Base-by-base conservation (phyloP, 176 grass and related monocot genomes). In the Hsuehochloa calcarea region DNA sequence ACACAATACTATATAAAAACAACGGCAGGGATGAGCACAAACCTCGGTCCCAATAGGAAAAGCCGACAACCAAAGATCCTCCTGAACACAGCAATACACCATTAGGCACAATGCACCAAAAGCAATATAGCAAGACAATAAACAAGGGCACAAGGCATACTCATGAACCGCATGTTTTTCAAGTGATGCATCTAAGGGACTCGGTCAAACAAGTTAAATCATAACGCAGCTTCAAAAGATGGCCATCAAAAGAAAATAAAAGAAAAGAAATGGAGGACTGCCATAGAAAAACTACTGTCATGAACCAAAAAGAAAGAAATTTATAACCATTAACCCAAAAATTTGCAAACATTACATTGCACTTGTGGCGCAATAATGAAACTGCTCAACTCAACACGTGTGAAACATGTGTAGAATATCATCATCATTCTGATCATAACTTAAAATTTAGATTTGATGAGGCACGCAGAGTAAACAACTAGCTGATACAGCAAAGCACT, bases 21-120 rank as follows among this genome's bases (percentile, higher is more conserved):
- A 75, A 67, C 8, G 14, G 5, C 31, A 52, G 23, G 62, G 15
- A 84, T 54, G 39, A 22, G 9, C 19, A 85, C 81, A 83, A 72
- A 96, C 94, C 91, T 96, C 91, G 5, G 91, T 96, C 38, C 91
- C 94, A 19, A 93, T 59, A 58, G 91, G 91, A 79, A 96, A 96
- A 29, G 89, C 91, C 0, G 89, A 77, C 51, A 88, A 11, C 91
- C 94, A 96, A 35, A 96, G 81, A 81, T 96, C 94, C 84, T 96
- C 91, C 94, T 96, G 80, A 65, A 80, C 12, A 86, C 0, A 75
- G 64, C 60, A 65, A 73, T 41, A 47, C 20, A 87, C 4, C 39
- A 76, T 89, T 79, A 78, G 47, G 10, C 72, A 75, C 10, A 39
- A 65, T 25, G 5, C 29, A 39, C 17, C 14, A 43, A 26, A 26